Evolutionary conservation across 805 yeast species (phyloP), one percentile per base, ranked within the genome.

Genomic region (Saccharomycopsis malanga): DNA sequence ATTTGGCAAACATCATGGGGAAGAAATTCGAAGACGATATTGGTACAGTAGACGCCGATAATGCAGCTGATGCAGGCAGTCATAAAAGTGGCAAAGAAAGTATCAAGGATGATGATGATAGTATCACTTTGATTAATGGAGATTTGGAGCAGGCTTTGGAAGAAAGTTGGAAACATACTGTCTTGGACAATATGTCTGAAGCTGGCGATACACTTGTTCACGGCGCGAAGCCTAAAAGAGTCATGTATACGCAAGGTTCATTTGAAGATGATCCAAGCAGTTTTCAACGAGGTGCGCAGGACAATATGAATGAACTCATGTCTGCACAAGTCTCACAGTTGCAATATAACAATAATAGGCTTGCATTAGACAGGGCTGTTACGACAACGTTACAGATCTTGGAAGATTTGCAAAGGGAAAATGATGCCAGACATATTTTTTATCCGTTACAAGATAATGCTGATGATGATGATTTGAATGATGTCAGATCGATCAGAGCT

Each of bases 321-420:
- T 5, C 60, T 62, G 25, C 82, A 1, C 82, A 87, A 44, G 61
- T 83, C 27, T 77, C 80, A 49, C 96, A 89, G 59, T 65, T 83
- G 48, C 83, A 77, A 52, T 91, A 84, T 61, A 87, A 87, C 59
- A 80, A 81, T 56, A 81, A 81, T 65, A 74, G 83, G 46, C 67
- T 77, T 0, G 72, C 82, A 0, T 67, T 89, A 46, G 82, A 78
- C 49, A 68, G 84, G 44, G 71, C 81, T 1, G 80, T 84, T 48
- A 66, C 71, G 50, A 69, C 73, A 25, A 73, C 81, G 1, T 65
- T 72, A 12, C 74, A 71, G 34, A 57, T 82, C 23, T 58, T 84
- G 42, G 58, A 62, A 18, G 77, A 79, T 18, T 61, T 84, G 15
- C 68, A 71, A 18, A 55, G 50, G 1, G 89, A 83, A 57, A 84